A percentile compares a stretch with the other conserved stretches of the same genome.
Evolutionary conservation across 2,329 filamentous ascomycete genomes (phyloP).

Genomic region (Fusarium sp.): DNA sequence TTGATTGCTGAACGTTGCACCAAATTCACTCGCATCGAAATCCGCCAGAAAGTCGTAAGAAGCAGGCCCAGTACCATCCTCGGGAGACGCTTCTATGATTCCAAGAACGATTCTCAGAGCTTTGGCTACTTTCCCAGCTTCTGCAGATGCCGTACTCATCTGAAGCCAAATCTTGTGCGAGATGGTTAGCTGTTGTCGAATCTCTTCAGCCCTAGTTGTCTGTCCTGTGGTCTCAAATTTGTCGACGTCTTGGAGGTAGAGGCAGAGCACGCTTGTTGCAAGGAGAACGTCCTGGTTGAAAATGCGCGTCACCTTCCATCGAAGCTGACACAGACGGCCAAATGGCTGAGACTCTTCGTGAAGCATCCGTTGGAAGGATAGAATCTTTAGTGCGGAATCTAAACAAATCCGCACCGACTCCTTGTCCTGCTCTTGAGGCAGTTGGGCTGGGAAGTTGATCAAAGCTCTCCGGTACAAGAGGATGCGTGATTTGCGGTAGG

Average conservation of each 20-base stretch:
- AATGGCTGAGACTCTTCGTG: constrained; percentile 30
- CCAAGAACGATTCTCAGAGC: constrained; percentile 29
- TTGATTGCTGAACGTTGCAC: constrained; percentile 19
- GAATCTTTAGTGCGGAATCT: constrained; percentile 25
- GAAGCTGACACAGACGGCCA: constrained; percentile 21
- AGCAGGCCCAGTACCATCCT: not conserved
- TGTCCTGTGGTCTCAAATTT: constrained; percentile 20
- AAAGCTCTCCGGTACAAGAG: constrained; percentile 24
- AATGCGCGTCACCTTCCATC: constrained; percentile 24
- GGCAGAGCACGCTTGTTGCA: constrained; percentile 27
- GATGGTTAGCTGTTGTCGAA: constrained; percentile 16
- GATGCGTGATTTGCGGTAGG: constrained; percentile 22
- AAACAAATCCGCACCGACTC: constrained; percentile 21
- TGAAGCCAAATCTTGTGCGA: constrained; percentile 29
- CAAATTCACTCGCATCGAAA: constrained; percentile 15
- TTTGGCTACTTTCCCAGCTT: constrained; percentile 27
- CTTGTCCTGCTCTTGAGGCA: constrained; percentile 15
- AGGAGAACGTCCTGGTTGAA: constrained; percentile 29
- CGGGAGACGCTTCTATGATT: constrained; percentile 8
- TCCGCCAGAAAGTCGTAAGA: constrained; percentile 18
- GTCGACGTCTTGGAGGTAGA: constrained; percentile 27
- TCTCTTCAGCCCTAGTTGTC: constrained; percentile 16
- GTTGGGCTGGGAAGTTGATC: constrained; percentile 6
- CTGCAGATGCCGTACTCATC: constrained; percentile 20
- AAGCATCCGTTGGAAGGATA: constrained; percentile 27